These are phyloP conservation scores for Eragrostis curvula DNA, from an alignment of 176 grass and related monocot genomes.

Conservation along the genomic window DNA sequence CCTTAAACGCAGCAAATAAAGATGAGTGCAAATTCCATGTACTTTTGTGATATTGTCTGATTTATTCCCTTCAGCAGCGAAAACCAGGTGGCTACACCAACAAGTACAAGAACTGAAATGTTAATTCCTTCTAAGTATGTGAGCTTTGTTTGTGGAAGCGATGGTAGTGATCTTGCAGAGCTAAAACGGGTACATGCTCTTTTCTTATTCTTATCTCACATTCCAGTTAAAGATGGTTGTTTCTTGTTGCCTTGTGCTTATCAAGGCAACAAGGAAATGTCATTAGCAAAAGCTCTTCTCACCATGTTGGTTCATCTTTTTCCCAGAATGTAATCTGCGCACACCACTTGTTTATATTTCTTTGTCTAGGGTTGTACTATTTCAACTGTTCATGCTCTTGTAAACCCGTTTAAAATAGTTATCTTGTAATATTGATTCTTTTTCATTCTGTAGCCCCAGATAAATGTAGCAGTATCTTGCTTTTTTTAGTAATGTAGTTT, in stretches of 20 bases:
- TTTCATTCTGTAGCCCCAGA: background rate
- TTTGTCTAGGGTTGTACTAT: background rate
- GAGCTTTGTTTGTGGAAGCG: slow-evolving; percentile 55
- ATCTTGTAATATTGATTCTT: background rate
- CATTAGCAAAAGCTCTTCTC: slow-evolving; percentile 2
- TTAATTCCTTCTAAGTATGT: slow-evolving; percentile 65
- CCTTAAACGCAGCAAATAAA: background rate
- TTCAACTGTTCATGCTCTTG: background rate
- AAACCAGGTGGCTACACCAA: slow-evolving; percentile 52
- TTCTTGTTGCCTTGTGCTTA: slow-evolving; percentile 33
- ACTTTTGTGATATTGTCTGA: slow-evolving; percentile 10
- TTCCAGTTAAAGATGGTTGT: background rate
- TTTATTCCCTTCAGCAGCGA: slow-evolving; percentile 41
- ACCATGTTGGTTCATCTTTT: slow-evolving; percentile 12
- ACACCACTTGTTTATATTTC: slow-evolving; percentile 4
- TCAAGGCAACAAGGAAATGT: slow-evolving; percentile 17
- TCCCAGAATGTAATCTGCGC: slow-evolving; percentile 1
- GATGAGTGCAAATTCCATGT: background rate
- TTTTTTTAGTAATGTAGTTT: background rate
- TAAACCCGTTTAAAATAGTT: slow-evolving; percentile 9
- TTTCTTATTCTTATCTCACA: slow-evolving; percentile 33
- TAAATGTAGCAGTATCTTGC: background rate
- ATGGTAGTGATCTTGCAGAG: slow-evolving; percentile 60
- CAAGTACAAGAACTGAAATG: slow-evolving; percentile 57
- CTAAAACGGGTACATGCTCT: slow-evolving; percentile 59